These are phyloP conservation scores for Fusarium tjaetaba DNA, from an alignment of 2,329 filamentous ascomycete species.

Conservation along the genomic window DNA sequence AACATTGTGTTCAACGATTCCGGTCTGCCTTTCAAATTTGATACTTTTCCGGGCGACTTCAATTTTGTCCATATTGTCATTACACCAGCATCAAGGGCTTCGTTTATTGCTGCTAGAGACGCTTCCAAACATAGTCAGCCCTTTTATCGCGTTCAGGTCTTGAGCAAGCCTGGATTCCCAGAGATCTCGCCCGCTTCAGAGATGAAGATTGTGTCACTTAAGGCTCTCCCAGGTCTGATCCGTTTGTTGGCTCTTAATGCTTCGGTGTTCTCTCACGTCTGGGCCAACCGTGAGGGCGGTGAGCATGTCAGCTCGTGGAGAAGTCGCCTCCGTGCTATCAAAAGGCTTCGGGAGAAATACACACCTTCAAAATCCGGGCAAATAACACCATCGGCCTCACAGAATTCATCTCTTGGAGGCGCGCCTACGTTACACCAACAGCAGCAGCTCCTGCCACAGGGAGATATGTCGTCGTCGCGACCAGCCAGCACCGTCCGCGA, in stretches of 20 bases:
- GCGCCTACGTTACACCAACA: slow-evolving; percentile 34
- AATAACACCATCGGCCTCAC: slow-evolving; percentile 43
- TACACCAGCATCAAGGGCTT: slow-evolving; percentile 82
- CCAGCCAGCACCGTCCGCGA: slow-evolving; percentile 65
- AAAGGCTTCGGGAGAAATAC: slow-evolving; percentile 78
- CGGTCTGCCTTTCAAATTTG: slow-evolving; percentile 85
- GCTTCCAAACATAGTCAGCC: slow-evolving; percentile 52
- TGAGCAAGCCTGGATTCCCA: slow-evolving; percentile 89
- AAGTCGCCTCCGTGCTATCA: slow-evolving; percentile 85
- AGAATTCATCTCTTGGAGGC: slow-evolving; percentile 45
- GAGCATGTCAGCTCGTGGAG: slow-evolving; percentile 93
- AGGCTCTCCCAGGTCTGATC: slow-evolving; percentile 84
- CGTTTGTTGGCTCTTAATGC: slow-evolving; percentile 91
- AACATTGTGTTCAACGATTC: slow-evolving; percentile 99
- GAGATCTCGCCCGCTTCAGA: slow-evolving; percentile 90
- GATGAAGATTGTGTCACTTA: slow-evolving; percentile 87
- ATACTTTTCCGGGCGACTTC: slow-evolving; percentile 94
- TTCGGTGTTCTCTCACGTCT: slow-evolving; percentile 92
- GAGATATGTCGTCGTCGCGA: slow-evolving; percentile 46
- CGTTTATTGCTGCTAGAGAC: slow-evolving; percentile 74
- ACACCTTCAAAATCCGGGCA: slow-evolving; percentile 54
- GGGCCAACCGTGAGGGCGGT: slow-evolving; percentile 78
- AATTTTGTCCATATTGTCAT: slow-evolving; percentile 98
- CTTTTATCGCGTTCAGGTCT: slow-evolving; percentile 90
- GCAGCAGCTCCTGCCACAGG: slow-evolving; percentile 34